Conservation (phyloP, 352 stramenopile genomes). For the Pythium sukuiense region DNA sequence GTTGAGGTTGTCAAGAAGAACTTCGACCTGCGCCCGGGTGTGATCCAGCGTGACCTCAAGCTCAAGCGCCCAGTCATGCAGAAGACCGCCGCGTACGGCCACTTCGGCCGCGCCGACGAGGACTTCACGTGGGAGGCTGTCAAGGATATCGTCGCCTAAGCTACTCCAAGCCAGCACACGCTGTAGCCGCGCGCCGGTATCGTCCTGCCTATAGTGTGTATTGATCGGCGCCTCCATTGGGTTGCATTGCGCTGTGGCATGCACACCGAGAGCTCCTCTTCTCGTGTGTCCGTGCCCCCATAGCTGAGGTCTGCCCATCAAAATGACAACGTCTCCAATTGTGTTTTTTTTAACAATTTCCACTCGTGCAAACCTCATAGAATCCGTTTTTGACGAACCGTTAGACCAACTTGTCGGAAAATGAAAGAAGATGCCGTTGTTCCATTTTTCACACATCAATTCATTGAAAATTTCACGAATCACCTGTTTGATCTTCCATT, state of each 20-base stretch:
- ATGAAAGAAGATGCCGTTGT: not conserved
- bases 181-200: conserved; percentile 16
- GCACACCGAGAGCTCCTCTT: conserved; percentile 13
- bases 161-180: conserved; percentile 5
- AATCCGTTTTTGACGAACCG: not conserved
- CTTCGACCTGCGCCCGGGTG: conserved; percentile 98
- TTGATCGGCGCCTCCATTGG: conserved; percentile 26
- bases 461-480: not conserved
- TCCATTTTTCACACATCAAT: not conserved
- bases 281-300: conserved; percentile 24
- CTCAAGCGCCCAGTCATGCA: conserved; percentile 97
- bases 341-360: conserved; percentile 14
- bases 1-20: conserved; percentile 99
- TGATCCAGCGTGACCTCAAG: conserved; percentile 98
- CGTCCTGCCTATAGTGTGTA: conserved; percentile 25
- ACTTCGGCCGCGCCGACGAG: conserved; percentile 98
- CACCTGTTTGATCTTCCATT: not conserved
- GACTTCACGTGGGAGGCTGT: conserved; percentile 99
- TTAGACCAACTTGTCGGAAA: not conserved
- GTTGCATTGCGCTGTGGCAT: conserved; percentile 8
- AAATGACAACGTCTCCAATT: conserved; percentile 23
- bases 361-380: not conserved
- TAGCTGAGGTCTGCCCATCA: conserved; percentile 24
- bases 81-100: conserved; percentile 98
- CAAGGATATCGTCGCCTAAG: conserved; percentile 90